These are phyloP conservation scores for Capsicum baccatum DNA, from an alignment of 257 asterid genomes.

Conservation along the genomic window DNA sequence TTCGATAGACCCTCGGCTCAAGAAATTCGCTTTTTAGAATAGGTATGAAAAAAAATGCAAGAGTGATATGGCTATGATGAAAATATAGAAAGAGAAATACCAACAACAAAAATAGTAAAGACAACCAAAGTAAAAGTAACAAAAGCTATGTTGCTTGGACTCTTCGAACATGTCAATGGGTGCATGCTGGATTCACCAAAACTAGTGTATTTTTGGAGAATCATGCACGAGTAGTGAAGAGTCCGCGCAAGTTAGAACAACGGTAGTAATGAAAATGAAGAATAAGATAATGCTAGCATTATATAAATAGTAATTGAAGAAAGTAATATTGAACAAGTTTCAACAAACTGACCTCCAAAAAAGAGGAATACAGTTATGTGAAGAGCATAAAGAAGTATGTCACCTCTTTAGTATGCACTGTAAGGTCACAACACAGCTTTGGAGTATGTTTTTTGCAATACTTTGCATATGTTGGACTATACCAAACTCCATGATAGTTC, in stretches of 20 bases:
- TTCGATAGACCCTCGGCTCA: not conserved
- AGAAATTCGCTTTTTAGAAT: not conserved
- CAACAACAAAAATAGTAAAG: not conserved
- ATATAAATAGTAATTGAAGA: not conserved
- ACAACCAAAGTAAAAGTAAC: not conserved
- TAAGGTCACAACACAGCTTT: conserved; percentile 5
- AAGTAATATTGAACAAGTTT: not conserved
- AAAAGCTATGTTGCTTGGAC: not conserved
- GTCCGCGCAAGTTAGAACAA: not conserved
- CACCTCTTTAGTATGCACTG: not conserved
- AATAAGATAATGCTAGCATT: not conserved
- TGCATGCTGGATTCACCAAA: too few species aligned
- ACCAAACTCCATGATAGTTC: not conserved
- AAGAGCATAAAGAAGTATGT: not conserved
- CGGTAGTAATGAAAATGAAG: not conserved
- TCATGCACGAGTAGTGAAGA: too few species aligned
- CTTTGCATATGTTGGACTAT: not conserved
- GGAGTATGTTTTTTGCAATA: not conserved
- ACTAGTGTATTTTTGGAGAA: too few species aligned
- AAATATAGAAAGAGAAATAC: not conserved
- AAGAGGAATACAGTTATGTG: not conserved
- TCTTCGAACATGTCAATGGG: too few species aligned
- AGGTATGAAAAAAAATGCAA: not conserved
- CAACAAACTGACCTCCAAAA: not conserved
- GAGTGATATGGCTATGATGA: not conserved